Percentiles rank a stretch among this genome's conserved stretches.
These are phyloP conservation scores for Allium sativum DNA, from an alignment of 106 monocot genomes.

Conservation along the genomic window DNA sequence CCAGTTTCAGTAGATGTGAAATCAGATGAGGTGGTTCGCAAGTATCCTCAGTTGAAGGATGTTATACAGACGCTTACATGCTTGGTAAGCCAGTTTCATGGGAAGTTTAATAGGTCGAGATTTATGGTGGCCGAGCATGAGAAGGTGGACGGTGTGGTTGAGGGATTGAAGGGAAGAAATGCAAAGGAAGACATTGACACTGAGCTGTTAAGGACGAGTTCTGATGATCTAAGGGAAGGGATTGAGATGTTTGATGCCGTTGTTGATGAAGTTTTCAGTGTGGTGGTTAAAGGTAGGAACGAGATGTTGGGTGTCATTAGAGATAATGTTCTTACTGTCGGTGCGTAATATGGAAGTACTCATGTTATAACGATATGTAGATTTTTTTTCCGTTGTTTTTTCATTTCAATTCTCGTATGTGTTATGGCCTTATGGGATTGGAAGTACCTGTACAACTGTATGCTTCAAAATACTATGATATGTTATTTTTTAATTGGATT, in stretches of 20 bases:
- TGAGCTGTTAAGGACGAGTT: conserved; percentile 28
- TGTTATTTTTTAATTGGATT: no score
- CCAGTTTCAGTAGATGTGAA: conserved; percentile 14
- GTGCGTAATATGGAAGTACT: no score
- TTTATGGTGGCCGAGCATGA: conserved; percentile 20
- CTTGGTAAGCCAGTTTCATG: conserved; percentile 13
- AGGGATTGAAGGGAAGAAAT: conserved; percentile 17
- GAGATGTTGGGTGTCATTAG: conserved; percentile 53
- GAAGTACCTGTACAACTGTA: no score
- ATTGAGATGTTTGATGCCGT: conserved; percentile 36
- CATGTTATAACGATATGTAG: no score
- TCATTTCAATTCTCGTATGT: no score
- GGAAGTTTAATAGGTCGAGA: not conserved
- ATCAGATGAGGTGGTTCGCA: not conserved
- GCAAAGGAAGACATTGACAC: not conserved
- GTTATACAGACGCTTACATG: conserved; percentile 13
- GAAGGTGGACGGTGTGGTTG: conserved; percentile 22
- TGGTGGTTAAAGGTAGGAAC: conserved; percentile 52
- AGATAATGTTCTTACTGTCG: conserved; percentile 7
- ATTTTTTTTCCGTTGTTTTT: no score
- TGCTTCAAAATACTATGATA: no score
- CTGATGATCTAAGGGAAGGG: conserved; percentile 30
- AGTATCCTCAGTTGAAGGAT: conserved; percentile 19
- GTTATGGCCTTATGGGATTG: no score
- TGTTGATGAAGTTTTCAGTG: conserved; percentile 47